phyloP scores from a whole-genome alignment of 2,329 filamentous ascomycete genomes.

The Diaporthe helianthi region DNA sequence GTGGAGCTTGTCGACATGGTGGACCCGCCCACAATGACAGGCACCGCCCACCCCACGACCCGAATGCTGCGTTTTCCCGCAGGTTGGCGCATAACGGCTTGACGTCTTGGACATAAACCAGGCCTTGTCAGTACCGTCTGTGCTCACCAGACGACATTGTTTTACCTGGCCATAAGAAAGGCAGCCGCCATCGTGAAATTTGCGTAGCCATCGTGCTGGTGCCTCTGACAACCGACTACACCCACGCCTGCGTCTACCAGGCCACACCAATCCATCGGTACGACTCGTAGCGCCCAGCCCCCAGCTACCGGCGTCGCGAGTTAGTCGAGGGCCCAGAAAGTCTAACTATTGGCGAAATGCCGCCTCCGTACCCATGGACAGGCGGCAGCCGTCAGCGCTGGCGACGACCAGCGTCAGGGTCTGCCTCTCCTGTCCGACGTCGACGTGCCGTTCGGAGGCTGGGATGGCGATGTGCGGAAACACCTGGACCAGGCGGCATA shows the following conservation, averaged over 20 bases:
- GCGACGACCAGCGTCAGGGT: constrained; percentile 37
- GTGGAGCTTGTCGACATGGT: constrained; percentile 13
- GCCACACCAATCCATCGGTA: background rate
- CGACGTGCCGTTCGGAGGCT: constrained; percentile 31
- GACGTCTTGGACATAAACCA: constrained; percentile 2
- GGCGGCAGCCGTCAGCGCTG: constrained; percentile 15
- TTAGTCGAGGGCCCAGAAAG: too few species aligned
- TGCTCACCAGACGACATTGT: background rate
- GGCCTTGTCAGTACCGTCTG: background rate
- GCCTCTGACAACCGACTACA: background rate
- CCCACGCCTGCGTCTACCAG: background rate
- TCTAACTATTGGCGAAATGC: background rate
- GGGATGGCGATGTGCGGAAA: constrained; percentile 35
- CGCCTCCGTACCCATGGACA: background rate
- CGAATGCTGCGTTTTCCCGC: background rate
- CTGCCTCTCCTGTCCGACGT: constrained; percentile 38
- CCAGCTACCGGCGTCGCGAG: too few species aligned
- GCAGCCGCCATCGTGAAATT: background rate
- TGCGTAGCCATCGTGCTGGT: background rate
- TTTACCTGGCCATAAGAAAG: background rate
- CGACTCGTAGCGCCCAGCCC: too few species aligned
- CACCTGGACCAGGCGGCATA: constrained; percentile 35
- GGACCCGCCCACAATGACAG: constrained; percentile 20
- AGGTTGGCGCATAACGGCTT: background rate
- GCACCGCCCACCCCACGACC: background rate